phyloP scores from a whole-genome alignment of 179 eudicot species.

The Silene coronaria region DNA sequence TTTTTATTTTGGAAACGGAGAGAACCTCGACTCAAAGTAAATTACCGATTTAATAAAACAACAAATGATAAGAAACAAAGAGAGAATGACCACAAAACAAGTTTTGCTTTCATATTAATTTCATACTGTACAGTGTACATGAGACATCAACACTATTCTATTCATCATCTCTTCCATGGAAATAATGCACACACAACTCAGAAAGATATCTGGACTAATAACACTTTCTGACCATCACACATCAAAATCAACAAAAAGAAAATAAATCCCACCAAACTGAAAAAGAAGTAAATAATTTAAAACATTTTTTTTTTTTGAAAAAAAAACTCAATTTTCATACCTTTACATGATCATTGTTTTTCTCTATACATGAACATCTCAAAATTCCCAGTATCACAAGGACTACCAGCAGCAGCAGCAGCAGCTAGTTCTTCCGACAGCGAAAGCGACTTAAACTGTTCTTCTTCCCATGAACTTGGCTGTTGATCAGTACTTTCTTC shows the following conservation, averaged over 20 bases:
- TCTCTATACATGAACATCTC: slow-evolving; percentile 34
- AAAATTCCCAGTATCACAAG: slow-evolving; percentile 25
- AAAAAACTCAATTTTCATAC: background rate
- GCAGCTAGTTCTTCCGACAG: slow-evolving; percentile 24
- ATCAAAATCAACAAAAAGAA: slow-evolving; percentile 24
- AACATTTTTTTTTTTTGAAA: background rate
- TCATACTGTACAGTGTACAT: slow-evolving; percentile 1
- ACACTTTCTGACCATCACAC: slow-evolving; percentile 13
- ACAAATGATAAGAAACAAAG: background rate
- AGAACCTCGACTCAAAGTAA: too few relatives aligned
- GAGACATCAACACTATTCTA: slow-evolving; percentile 10
- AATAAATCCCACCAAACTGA: slow-evolving; percentile 13
- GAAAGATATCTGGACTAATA: slow-evolving; percentile 16
- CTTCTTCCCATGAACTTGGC: slow-evolving; percentile 38
- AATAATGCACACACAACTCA: slow-evolving; percentile 19
- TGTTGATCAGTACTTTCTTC: slow-evolving; percentile 31
- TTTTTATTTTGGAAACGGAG: too few relatives aligned
- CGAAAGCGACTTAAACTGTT: slow-evolving; percentile 31
- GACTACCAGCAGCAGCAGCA: slow-evolving; percentile 25
- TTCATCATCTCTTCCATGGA: slow-evolving; percentile 17
- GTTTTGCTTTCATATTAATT: slow-evolving; percentile 7
- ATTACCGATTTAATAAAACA: too few relatives aligned
- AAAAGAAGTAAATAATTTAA: background rate
- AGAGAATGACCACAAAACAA: background rate
- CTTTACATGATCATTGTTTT: slow-evolving; percentile 9